Conservation (phyloP, 352 stramenopile species). For the Phytopythium litorale region DNA sequence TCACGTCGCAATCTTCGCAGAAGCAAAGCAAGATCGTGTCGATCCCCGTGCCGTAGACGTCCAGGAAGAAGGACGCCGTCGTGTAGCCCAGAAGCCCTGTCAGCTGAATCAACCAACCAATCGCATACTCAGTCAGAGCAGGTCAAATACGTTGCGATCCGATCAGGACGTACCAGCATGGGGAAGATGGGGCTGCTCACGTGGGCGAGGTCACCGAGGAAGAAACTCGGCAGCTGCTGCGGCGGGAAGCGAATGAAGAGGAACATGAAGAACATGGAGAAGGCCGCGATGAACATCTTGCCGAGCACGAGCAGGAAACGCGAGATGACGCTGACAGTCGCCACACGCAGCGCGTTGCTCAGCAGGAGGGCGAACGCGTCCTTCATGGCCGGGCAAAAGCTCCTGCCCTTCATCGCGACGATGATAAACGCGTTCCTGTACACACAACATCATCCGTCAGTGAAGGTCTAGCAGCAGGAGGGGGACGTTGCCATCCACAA, state of each 20-base stretch:
- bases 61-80: conserved; percentile 72
- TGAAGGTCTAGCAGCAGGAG: background rate
- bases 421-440: conserved; percentile 83
- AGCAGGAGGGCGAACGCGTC: conserved; percentile 95
- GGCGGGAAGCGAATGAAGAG: conserved; percentile 71
- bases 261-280: conserved; percentile 81
- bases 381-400: conserved; percentile 89
- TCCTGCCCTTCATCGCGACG: conserved; percentile 82
- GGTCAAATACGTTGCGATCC: background rate
- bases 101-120: conserved; percentile 20
- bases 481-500: no score
- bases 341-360: conserved; percentile 91
- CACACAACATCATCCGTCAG: background rate
- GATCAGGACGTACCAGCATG: conserved; percentile 41
- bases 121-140: background rate
- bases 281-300: conserved; percentile 84
- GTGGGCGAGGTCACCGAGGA: conserved; percentile 62
- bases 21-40: conserved; percentile 88
- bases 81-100: conserved; percentile 68
- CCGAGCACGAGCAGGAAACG: conserved; percentile 84
- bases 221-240: conserved; percentile 53
- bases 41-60: conserved; percentile 79
- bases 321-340: conserved; percentile 78
- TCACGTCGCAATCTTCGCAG: conserved; percentile 83
- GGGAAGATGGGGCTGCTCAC: conserved; percentile 76